Evolutionary conservation across 371 early-diverging fungal genomes (phyloP).

Genomic region (Syncephalastrum sp.): DNA sequence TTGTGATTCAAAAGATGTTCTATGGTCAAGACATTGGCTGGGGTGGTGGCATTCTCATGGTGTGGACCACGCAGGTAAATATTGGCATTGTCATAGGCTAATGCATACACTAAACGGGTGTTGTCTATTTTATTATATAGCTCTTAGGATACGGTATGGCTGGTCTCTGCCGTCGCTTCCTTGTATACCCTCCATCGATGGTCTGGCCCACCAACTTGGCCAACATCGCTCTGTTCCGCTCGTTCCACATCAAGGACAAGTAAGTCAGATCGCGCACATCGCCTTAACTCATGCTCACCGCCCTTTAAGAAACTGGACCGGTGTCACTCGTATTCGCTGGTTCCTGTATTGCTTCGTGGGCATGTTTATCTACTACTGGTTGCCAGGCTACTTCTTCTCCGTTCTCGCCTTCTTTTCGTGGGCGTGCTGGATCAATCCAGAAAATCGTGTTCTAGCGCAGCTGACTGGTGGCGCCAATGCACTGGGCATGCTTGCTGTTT

Average conservation of each 20-base stretch:
- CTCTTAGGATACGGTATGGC: slow-evolving; percentile 81
- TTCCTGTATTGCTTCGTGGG: slow-evolving; percentile 60
- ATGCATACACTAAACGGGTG: background rate
- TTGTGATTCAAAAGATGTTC: slow-evolving; percentile 65
- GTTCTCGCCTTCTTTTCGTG: slow-evolving; percentile 70
- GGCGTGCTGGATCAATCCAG: slow-evolving; percentile 70
- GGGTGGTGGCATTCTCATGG: slow-evolving; percentile 54
- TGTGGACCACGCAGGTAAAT: slow-evolving; percentile 67
- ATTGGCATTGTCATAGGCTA: too few relatives aligned
- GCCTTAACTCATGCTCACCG: slow-evolving; percentile 39
- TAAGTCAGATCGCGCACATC: slow-evolving; percentile 3
- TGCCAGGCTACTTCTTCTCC: slow-evolving; percentile 78
- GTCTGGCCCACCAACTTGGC: slow-evolving; percentile 81
- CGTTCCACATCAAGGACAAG: slow-evolving; percentile 60
- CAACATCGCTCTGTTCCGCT: slow-evolving; percentile 69
- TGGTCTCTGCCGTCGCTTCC: slow-evolving; percentile 70
- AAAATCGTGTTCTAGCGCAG: slow-evolving; percentile 43
- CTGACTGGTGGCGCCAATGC: slow-evolving; percentile 64
- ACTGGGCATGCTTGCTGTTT: slow-evolving; percentile 66
- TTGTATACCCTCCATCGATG: slow-evolving; percentile 86
- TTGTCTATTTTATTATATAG: background rate
- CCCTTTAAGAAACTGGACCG: slow-evolving; percentile 57
- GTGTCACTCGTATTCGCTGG: slow-evolving; percentile 57
- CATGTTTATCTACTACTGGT: slow-evolving; percentile 72
- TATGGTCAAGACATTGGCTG: slow-evolving; percentile 63